These are phyloP conservation scores for Mycothermus thermophilus DNA, from an alignment of 495 filamentous ascomycete species.

Conservation along the genomic window DNA sequence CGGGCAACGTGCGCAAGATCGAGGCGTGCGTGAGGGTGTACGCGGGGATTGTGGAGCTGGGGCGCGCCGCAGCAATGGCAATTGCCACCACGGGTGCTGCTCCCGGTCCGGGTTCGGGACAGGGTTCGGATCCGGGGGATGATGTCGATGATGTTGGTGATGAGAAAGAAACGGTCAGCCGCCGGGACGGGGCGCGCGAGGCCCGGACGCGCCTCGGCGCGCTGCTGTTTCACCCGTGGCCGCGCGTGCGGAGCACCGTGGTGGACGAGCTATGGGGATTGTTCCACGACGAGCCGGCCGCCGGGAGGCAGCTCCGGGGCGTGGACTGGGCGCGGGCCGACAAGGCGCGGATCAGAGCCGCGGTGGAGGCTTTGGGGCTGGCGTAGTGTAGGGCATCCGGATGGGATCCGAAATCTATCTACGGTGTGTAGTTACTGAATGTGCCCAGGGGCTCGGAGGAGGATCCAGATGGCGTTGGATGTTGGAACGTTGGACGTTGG, in stretches of 20 bases:
- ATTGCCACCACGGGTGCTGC: conserved; percentile 2
- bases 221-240: conserved; percentile 36
- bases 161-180: too few species aligned
- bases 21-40: conserved; percentile 69
- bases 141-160: conserved; percentile 6
- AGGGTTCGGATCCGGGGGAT: too few species aligned
- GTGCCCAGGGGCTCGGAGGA: too few species aligned
- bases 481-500: too few species aligned
- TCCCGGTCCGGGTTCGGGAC: too few species aligned
- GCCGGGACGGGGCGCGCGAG: conserved; percentile 23
- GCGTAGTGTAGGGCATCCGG: too few species aligned
- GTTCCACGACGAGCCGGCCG: conserved; percentile 6
- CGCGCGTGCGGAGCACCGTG: conserved; percentile 26
- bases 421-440: too few species aligned
- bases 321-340: conserved; percentile 31
- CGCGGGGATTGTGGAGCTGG: conserved; percentile 39
- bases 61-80: background rate
- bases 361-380: conserved; percentile 23
- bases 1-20: conserved; percentile 61
- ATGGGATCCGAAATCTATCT: too few species aligned
- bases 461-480: background rate
- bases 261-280: conserved; percentile 36
- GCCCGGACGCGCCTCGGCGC: conserved; percentile 32
- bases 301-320: conserved; percentile 18
- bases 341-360: conserved; percentile 18